These are phyloP conservation scores for Abrus precatorius DNA, from an alignment of 306 rosid species.

Conservation along the genomic window DNA sequence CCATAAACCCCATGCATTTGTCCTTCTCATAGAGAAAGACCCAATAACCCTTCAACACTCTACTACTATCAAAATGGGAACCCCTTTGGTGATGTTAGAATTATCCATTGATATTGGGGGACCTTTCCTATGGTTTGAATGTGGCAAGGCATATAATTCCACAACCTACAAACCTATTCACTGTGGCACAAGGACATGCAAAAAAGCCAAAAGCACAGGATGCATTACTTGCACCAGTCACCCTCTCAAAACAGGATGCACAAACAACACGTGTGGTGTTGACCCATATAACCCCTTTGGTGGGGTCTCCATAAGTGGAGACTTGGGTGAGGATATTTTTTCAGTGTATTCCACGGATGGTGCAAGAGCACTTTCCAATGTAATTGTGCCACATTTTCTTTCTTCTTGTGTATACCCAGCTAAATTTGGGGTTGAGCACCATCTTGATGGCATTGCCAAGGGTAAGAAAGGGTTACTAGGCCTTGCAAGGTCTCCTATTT, in stretches of 20 bases:
- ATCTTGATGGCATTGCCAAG: constrained; percentile 33
- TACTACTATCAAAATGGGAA: constrained; percentile 47
- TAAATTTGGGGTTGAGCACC: constrained; percentile 35
- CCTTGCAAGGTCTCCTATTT: constrained; percentile 45
- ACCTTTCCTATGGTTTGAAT: constrained; percentile 53
- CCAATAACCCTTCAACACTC: constrained; percentile 48
- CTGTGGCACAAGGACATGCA: constrained; percentile 37
- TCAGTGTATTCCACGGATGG: neutral
- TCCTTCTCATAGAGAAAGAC: constrained; percentile 53
- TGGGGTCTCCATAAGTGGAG: constrained; percentile 23
- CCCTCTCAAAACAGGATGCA: constrained; percentile 48
- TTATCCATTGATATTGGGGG: constrained; percentile 50
- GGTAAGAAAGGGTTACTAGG: constrained; percentile 48
- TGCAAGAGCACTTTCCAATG: neutral
- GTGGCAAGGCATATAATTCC: constrained; percentile 45
- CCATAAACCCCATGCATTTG: constrained; percentile 27
- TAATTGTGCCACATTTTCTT: neutral
- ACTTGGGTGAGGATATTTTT: constrained; percentile 38
- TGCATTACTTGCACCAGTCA: constrained; percentile 47
- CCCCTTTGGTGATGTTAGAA: constrained; percentile 36
- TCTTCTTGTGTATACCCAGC: constrained; percentile 44
- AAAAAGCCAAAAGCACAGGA: constrained; percentile 4
- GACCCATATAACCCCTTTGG: constrained; percentile 40
- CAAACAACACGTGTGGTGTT: constrained; percentile 41
- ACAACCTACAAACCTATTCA: constrained; percentile 31